Base-by-base conservation (phyloP, 2,329 filamentous ascomycete genomes). In the Emmonsiellopsis sp. region DNA sequence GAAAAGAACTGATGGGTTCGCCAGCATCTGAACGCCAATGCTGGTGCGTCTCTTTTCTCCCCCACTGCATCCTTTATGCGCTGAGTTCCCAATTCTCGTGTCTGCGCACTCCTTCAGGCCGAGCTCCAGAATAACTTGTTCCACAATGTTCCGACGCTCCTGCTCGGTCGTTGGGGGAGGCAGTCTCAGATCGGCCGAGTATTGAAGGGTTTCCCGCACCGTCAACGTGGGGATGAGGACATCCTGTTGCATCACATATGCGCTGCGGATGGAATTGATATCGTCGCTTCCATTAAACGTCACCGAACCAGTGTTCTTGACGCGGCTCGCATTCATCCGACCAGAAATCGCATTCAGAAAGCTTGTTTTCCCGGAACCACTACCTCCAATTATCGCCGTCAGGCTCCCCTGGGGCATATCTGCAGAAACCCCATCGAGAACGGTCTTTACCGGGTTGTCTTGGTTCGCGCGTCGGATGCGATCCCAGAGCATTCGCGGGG, bases 21-120 rank as follows among this genome's bases (percentile, higher is more conserved):
- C 82, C n/a, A 91, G 73, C 53, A 91, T 75, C 67, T 90, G 87
- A 4, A 91, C 86, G 2, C 86, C 87, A 47, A 91, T 87, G 57
- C 85, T 89, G 0, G 85, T 85, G 34, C 87, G 75, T 57, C 87
- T 76, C 72, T 89, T 90, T 66, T 91, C 87, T 2, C 87, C 87
- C 0, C 87, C 87, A 45, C 85, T 89, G 62, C 87, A 90, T 0
- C 86, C 87, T 45, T 86, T 84, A 61, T 89, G 84, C 50, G 80
- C 78, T 53, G 79, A 80, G 60, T 83, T 85, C 1, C 87, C 87
- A 51, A 91, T 86, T 7, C 83, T 74, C 0, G 87, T 91, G 58
- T 89, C 73, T 26, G 86, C 86, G 54, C 87, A 89, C 59, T 90
- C 86, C 65, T 89, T 89, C 41, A 91, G 67, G 0, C 86, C 85